Evolutionary conservation across 2,329 filamentous ascomycete genomes (phyloP).

Genomic region (Didymella keratinophila): DNA sequence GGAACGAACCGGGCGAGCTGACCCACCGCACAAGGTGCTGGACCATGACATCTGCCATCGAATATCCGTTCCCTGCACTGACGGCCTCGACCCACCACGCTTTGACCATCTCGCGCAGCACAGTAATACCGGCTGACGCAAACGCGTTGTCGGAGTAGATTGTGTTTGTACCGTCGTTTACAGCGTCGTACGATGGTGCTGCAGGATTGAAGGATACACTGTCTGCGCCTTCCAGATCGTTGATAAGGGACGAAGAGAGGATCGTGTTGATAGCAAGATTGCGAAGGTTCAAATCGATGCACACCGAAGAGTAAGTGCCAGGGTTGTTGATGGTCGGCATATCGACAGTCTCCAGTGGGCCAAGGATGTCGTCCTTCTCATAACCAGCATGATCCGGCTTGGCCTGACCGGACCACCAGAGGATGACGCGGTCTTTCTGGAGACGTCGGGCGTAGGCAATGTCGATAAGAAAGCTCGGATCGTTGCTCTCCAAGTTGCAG

Average conservation of each 20-base stretch:
- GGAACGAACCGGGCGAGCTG: constrained; percentile 81
- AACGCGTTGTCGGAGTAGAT: constrained; percentile 90
- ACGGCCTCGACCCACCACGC: constrained; percentile 97
- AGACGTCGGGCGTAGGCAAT: constrained; percentile 90
- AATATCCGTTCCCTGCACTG: constrained; percentile 69
- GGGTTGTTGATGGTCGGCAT: constrained; percentile 95
- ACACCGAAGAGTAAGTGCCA: constrained; percentile 93
- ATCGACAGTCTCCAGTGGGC: constrained; percentile 81
- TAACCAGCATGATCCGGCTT: constrained; percentile 95
- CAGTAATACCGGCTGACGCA: constrained; percentile 86
- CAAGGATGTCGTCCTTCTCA: constrained; percentile 88
- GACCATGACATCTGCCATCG: constrained; percentile 97
- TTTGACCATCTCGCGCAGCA: constrained; percentile 97
- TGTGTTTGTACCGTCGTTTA: constrained; percentile 70
- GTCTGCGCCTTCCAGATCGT: constrained; percentile 91
- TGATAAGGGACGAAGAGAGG: constrained; percentile 93
- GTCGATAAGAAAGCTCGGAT: constrained; percentile 94
- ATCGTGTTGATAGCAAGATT: constrained; percentile 99
- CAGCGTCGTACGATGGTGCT: constrained; percentile 65
- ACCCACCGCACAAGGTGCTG: constrained; percentile 98
- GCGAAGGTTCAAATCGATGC: constrained; percentile 91
- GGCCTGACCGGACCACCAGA: constrained; percentile 94
- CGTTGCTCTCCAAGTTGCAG: constrained; percentile 93
- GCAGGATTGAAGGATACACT: constrained; percentile 85
- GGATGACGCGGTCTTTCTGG: constrained; percentile 88